Conservation (phyloP, 768 basidiomycete species). For the Cantharellus cinnabarinus region DNA sequence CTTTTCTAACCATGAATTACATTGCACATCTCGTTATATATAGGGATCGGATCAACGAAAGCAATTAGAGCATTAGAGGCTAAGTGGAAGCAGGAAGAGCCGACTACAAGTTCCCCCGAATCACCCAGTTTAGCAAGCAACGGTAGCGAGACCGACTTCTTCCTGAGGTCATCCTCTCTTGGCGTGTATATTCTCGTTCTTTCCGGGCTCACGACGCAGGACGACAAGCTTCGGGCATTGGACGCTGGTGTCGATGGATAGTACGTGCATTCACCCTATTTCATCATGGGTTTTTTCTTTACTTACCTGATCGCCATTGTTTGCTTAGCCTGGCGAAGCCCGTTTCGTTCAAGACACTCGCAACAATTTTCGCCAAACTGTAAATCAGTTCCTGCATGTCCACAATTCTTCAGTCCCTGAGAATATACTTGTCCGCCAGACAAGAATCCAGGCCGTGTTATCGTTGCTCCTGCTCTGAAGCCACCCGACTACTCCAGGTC, state of each 20-base stretch:
- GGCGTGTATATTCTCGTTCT: conserved; percentile 50
- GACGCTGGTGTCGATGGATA: conserved; percentile 90
- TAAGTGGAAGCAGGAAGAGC: conserved; percentile 32
- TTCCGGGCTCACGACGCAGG: conserved; percentile 83
- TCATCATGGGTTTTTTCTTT: not conserved
- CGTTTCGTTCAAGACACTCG: conserved; percentile 86
- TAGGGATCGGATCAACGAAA: conserved; percentile 64
- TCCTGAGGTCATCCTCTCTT: not conserved
- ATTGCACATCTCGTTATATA: not conserved
- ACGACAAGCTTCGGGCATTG: conserved; percentile 82
- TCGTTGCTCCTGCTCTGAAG: too few relatives aligned
- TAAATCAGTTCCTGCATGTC: too few relatives aligned
- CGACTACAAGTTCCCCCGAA: conserved; percentile 5
- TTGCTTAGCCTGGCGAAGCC: conserved; percentile 68
- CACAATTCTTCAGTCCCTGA: too few relatives aligned
- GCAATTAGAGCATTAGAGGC: conserved; percentile 35
- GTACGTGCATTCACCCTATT: conserved; percentile 25
- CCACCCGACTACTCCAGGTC: too few relatives aligned
- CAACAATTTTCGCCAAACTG: conserved; percentile 26
- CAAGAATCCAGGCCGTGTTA: too few relatives aligned
- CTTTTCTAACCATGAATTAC: too few relatives aligned
- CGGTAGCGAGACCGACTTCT: not conserved
- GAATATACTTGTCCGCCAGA: too few relatives aligned
- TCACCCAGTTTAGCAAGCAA: too few relatives aligned
- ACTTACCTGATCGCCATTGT: not conserved